A percentile compares a stretch with the other conserved stretches of the same genome.
phyloP scores from a whole-genome alignment of 2,329 filamentous ascomycete species.

The Penicillium sp. region DNA sequence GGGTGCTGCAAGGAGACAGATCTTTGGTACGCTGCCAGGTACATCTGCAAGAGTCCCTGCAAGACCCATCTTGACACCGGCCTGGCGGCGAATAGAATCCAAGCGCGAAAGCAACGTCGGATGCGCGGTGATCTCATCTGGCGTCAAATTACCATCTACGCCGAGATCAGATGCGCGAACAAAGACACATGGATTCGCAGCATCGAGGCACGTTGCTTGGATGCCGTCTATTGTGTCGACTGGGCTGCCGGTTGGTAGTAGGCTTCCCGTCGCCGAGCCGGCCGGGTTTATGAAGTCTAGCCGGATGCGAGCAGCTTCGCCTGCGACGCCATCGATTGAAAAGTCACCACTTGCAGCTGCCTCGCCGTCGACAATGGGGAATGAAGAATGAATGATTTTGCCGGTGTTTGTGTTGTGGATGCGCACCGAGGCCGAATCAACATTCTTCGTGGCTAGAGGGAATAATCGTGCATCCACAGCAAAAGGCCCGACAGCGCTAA shows the following conservation, averaged over 20 bases:
- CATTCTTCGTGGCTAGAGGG: constrained; percentile 9
- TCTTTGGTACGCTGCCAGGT: constrained; percentile 64
- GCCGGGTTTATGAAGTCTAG: constrained; percentile 67
- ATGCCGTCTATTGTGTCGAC: constrained; percentile 58
- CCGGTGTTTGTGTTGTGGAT: constrained; percentile 74
- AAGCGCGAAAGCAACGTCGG: constrained; percentile 51
- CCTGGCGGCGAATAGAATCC: constrained; percentile 61
- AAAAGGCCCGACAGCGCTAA: constrained; percentile 67
- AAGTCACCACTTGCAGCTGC: constrained; percentile 59
- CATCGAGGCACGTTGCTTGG: constrained; percentile 63
- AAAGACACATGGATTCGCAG: constrained; percentile 68
- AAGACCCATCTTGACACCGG: constrained; percentile 66
- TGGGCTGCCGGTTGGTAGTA: constrained; percentile 63
- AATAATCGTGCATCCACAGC: constrained; percentile 62
- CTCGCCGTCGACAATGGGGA: constrained; percentile 56
- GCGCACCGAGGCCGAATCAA: constrained; percentile 52
- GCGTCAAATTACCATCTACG: constrained; percentile 48
- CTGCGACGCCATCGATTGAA: constrained; percentile 67
- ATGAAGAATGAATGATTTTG: constrained; percentile 65
- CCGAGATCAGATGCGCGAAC: constrained; percentile 59
- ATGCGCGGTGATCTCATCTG: constrained; percentile 58
- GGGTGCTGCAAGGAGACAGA: constrained; percentile 57
- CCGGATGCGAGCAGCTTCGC: constrained; percentile 60
- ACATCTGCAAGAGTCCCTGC: constrained; percentile 49
- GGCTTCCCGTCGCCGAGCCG: constrained; percentile 65